phyloP scores from a whole-genome alignment of 352 stramenopile genomes.

The Phytophthora cactorum region DNA sequence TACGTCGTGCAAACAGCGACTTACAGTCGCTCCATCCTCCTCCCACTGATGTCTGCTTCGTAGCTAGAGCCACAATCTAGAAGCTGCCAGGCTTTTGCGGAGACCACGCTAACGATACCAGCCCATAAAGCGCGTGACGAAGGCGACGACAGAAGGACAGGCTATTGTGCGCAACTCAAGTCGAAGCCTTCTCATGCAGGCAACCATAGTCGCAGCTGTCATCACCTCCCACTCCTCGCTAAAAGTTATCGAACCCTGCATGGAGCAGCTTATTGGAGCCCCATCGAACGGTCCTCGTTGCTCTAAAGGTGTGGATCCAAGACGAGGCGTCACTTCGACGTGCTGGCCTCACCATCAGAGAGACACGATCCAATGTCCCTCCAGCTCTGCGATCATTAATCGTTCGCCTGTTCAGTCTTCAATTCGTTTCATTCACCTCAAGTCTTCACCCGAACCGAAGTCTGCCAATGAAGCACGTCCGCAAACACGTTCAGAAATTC shows the following conservation, averaged over 20 bases:
- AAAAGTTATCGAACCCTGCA: neutral
- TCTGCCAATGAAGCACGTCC: slow-evolving; percentile 31
- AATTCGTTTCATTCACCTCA: neutral
- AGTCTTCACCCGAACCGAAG: neutral
- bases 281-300: slow-evolving; percentile 6
- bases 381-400: neutral
- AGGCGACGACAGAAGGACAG: neutral
- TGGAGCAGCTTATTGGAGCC: slow-evolving; percentile 1
- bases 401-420: slow-evolving; percentile 5
- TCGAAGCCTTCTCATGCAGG: neutral
- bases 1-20: slow-evolving; percentile 15
- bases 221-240: neutral
- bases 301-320: slow-evolving; percentile 4
- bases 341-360: slow-evolving; percentile 16
- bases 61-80: neutral
- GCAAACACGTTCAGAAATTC: slow-evolving; percentile 25
- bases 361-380: slow-evolving; percentile 13
- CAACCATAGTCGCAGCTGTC: slow-evolving; percentile 2
- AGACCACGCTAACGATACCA: neutral
- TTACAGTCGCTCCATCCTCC: slow-evolving; percentile 8
- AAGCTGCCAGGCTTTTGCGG: neutral
- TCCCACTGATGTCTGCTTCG: slow-evolving; percentile 19
- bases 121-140: neutral
- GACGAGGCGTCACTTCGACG: slow-evolving; percentile 14
- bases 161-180: slow-evolving; percentile 11